Evolutionary conservation across 768 basidiomycete genomes (phyloP).

Genomic region (Tricholoma flavovirens): DNA sequence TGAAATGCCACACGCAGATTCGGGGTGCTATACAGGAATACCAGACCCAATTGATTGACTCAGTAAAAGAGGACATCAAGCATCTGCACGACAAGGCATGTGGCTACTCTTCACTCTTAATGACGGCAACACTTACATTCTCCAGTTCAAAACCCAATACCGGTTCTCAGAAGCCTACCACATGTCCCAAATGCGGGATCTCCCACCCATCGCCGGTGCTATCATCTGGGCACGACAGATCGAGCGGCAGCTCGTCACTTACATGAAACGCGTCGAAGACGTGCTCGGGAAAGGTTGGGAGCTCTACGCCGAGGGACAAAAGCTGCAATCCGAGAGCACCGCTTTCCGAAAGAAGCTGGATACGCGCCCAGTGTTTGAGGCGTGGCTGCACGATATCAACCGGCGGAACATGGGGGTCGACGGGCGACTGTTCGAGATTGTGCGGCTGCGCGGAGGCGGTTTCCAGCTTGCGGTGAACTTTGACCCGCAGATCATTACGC

Average conservation of each 20-base stretch:
- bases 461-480: conserved; percentile 95
- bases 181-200: conserved; percentile 98
- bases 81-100: conserved; percentile 84
- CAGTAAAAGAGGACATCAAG: conserved; percentile 97
- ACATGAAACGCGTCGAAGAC: conserved; percentile 99
- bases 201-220: conserved; percentile 96
- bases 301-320: conserved; percentile 98
- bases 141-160: conserved; percentile 92
- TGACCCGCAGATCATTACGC: conserved; percentile 94
- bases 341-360: conserved; percentile 97
- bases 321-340: conserved; percentile 84
- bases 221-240: conserved; percentile 99
- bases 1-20: conserved; percentile 45
- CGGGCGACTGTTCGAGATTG: conserved; percentile 91
- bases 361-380: conserved; percentile 89
- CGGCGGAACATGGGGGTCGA: conserved; percentile 87
- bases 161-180: conserved; percentile 93
- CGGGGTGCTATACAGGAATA: conserved; percentile 99
- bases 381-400: conserved; percentile 95
- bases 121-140: neutral
- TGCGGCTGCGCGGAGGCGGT: conserved; percentile 62
- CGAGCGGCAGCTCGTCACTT: conserved; percentile 88
- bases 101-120: neutral
- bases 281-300: conserved; percentile 99
- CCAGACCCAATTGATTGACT: conserved; percentile 97